Evolutionary conservation across 306 rosid species (phyloP), one percentile per base, ranked within the genome.

Genomic region (Prosopis cineraria): DNA sequence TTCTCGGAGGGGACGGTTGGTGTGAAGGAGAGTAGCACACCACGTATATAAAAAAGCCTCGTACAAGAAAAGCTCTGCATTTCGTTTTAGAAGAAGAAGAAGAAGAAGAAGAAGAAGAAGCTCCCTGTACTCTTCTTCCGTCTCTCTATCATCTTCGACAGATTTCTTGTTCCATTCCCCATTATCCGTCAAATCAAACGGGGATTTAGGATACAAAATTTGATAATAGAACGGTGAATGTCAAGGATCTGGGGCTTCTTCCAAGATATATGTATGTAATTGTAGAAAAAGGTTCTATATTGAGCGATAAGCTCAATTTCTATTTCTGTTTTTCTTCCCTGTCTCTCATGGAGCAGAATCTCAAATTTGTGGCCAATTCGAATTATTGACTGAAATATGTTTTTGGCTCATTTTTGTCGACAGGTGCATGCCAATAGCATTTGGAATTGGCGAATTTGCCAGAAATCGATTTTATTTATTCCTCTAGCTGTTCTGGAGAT

Each of bases 211-310:
- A 39, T 55, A 60, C 68, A 72, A 82, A 73, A 80, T 20, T 7
- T 20, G 72, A 78, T 79, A 62, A 82, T 56, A 77, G 27, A 67
- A 70, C 77, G 76, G 64, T 76, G 83, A 79, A 80, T 83, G 83
- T 66, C 25, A 78, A 85, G 85, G 91, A 91, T 91, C 93, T 85
- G 80, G 74, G 74, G 66, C 82, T 73, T 78, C 19, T 68, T 37
- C 33, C 6, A 65, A 73, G 37, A 60, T 72, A 45, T 58, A 69
- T 47, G 39, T 8, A n/a, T 33, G 81, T 62, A 63, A 70, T 72
- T 52, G 65, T 53, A 53, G 81, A 36, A 55, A 74, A 70, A 81
- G 89, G 90, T 84, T 79, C 68, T 43, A 37, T 62, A 69, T 79
- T 43, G 10, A 70, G 73, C 52, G 45, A 76, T 48, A 45, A 80